A percentile compares a stretch with the other conserved stretches of the same genome.
These are phyloP conservation scores for Serendipita indica DNA, from an alignment of 768 basidiomycete genomes.

Conservation along the genomic window DNA sequence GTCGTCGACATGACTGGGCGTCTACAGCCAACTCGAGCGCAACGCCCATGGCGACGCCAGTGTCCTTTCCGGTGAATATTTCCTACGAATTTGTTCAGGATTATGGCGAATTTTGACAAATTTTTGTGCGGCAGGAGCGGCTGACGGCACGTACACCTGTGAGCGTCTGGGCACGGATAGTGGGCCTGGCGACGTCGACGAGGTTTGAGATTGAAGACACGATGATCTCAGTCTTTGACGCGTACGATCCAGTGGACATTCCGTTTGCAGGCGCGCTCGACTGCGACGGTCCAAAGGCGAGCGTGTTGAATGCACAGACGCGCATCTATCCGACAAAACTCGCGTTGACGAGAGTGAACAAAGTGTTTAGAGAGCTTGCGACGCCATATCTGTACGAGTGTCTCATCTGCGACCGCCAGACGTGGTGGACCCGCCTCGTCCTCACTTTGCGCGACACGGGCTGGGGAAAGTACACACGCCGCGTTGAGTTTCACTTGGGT, in stretches of 20 bases:
- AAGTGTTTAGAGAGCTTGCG: neutral
- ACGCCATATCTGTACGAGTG: conserved; percentile 6
- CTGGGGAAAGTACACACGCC: conserved; percentile 8
- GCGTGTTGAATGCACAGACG: conserved; percentile 8
- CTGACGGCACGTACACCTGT: conserved; percentile 4
- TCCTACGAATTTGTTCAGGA: neutral
- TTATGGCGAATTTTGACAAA: neutral
- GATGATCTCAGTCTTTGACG: conserved; percentile 4
- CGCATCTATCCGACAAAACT: conserved; percentile 5
- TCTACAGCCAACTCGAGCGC: conserved; percentile 1
- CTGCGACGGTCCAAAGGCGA: conserved; percentile 8
- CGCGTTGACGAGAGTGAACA: neutral
- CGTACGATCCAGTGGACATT: conserved; percentile 1
- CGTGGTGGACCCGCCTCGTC: conserved; percentile 5
- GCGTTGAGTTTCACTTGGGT: conserved; percentile 5
- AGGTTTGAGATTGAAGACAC: neutral
- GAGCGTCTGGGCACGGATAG: neutral
- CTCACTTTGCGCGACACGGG: conserved; percentile 1
- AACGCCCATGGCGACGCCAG: neutral
- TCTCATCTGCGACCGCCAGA: conserved; percentile 6
- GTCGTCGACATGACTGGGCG: neutral
- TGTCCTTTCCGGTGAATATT: conserved; percentile 8
- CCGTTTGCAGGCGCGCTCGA: conserved; percentile 1
- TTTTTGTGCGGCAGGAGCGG: neutral
- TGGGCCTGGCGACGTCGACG: conserved; percentile 1